These are phyloP conservation scores for Colletotrichum tropicale DNA, from an alignment of 2,329 filamentous ascomycete genomes.

Conservation along the genomic window DNA sequence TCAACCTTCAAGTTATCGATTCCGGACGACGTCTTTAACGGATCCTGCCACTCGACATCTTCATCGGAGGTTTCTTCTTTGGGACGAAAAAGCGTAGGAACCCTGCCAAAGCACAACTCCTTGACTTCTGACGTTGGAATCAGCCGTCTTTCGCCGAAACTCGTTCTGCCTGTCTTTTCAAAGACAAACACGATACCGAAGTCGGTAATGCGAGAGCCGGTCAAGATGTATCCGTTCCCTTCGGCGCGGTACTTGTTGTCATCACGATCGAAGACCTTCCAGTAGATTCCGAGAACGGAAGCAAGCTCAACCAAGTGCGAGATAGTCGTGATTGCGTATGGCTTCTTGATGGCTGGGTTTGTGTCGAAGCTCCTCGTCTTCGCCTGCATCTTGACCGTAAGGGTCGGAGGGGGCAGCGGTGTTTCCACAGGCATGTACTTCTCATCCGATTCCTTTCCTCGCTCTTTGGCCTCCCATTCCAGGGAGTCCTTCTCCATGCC, in stretches of 20 bases:
- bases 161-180: constrained; percentile 36
- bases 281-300: constrained; percentile 41
- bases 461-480: neutral
- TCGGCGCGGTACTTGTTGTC: constrained; percentile 38
- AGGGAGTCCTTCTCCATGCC: constrained; percentile 1
- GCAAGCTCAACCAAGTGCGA: constrained; percentile 39
- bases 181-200: constrained; percentile 45
- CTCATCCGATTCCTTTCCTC: neutral
- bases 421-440: neutral
- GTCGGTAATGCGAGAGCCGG: constrained; percentile 31
- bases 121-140: constrained; percentile 42
- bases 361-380: constrained; percentile 3
- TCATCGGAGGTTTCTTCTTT: neutral
- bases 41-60: neutral
- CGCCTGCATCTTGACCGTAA: neutral
- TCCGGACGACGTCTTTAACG: neutral
- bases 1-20: constrained; percentile 21
- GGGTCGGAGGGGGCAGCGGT: neutral
- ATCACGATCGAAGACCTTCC: constrained; percentile 42
- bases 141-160: constrained; percentile 36
- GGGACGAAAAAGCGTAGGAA: constrained; percentile 38
- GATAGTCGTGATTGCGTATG: constrained; percentile 39
- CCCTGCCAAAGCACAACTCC: constrained; percentile 42
- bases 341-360: constrained; percentile 23
- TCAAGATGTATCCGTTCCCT: constrained; percentile 39